Conservation (phyloP, 192 early-diverging fungal genomes). For the Phlyctochytrium bullatum region DNA sequence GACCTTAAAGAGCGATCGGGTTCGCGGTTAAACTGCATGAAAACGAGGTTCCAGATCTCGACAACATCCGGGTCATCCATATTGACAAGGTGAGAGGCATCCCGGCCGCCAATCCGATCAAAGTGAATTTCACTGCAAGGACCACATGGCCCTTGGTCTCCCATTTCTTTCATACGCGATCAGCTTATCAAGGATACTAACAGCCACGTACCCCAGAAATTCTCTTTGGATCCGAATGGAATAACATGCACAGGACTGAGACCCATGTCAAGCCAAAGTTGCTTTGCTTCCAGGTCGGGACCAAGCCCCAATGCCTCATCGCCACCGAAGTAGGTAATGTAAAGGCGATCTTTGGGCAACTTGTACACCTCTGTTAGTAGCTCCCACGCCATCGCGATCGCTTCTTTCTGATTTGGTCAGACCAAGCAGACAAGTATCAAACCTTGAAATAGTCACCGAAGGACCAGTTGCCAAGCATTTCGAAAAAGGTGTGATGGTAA, state of each 20-base stretch:
- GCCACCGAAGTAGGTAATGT: conserved; percentile 96
- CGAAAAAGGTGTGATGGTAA: conserved; percentile 99
- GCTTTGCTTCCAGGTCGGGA: conserved; percentile 86
- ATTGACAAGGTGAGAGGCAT: conserved; percentile 87
- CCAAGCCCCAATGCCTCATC: conserved; percentile 74
- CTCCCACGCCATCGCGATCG: conserved; percentile 88
- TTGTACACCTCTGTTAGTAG: conserved; percentile 83
- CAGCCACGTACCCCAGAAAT: conserved; percentile 85
- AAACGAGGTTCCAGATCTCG: conserved; percentile 99
- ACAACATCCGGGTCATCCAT: conserved; percentile 96
- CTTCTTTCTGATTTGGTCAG: conserved; percentile 63
- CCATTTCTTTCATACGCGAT: conserved; percentile 77
- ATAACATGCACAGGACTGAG: conserved; percentile 78
- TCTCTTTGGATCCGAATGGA: conserved; percentile 89
- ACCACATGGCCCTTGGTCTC: conserved; percentile 94
- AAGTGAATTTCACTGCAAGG: conserved; percentile 98
- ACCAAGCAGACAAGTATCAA: background rate
- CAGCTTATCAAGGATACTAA: background rate
- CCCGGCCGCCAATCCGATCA: conserved; percentile 92
- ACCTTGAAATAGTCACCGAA: conserved; percentile 99
- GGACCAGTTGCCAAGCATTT: conserved; percentile 99
- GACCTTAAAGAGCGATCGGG: conserved; percentile 78
- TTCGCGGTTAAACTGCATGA: conserved; percentile 99
- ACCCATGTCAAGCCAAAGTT: conserved; percentile 89
- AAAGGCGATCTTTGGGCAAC: conserved; percentile 83